Evolutionary conservation across 176 grass and related monocot species (phyloP).

Genomic region (Lolium perenne): DNA sequence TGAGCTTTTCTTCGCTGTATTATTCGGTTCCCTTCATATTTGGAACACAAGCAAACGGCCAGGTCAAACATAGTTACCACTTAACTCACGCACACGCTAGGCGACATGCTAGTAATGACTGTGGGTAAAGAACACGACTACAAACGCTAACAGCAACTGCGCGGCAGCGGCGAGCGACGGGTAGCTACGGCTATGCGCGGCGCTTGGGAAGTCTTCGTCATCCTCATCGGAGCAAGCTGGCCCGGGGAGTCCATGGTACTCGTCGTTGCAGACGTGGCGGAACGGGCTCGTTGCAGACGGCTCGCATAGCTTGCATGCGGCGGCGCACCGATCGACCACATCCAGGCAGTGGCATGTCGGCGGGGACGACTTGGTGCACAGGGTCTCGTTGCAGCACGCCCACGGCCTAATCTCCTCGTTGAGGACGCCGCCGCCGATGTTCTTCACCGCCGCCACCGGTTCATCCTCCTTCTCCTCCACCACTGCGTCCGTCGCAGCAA

Average conservation of each 20-base stretch:
- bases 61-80: too few relatives aligned
- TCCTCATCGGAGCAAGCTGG: neutral
- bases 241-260: neutral
- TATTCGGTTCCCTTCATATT: too few relatives aligned
- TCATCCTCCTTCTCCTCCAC: neutral
- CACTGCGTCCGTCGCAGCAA: neutral
- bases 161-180: neutral
- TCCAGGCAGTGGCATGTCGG: slow-evolving; percentile 16
- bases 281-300: neutral
- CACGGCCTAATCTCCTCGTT: neutral
- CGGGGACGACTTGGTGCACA: neutral
- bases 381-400: neutral
- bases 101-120: neutral
- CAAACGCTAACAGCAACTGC: neutral
- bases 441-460: neutral
- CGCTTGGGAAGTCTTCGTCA: neutral
- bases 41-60: too few relatives aligned
- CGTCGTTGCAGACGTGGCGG: neutral
- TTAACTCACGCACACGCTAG: too few relatives aligned
- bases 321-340: neutral
- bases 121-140: neutral
- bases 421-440: too few relatives aligned
- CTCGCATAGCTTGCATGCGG: neutral
- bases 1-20: too few relatives aligned
- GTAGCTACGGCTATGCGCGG: neutral